Base-by-base conservation (phyloP, 2,329 filamentous ascomycete species). In the Neobulgaria alba region DNA sequence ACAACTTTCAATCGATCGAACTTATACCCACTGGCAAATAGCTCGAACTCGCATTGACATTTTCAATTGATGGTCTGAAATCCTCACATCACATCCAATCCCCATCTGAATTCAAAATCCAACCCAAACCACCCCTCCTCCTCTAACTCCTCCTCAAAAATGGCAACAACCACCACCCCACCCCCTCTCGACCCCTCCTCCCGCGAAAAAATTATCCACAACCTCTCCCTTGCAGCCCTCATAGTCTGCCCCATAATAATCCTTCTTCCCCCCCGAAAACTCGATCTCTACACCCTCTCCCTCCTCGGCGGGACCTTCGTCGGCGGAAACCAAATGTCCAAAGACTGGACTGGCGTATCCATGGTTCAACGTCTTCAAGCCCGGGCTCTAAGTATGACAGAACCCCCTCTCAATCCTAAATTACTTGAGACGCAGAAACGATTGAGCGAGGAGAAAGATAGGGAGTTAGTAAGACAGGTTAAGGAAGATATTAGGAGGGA, bases 281-380 rank as follows among this genome's bases (percentile, higher is more conserved):
- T 81, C 36, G 76, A 80, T 54, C 53, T 73, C 39, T 79, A 76
- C 61, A 79, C 75, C 14, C 64, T 76, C 50, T 64, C 64, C 0
- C 67, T 80, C 5, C 59, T 66, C 31, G 58, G 65, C 19, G 65
- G 66, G 2, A 58, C 52, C 5, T 49, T 52, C 15, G 30, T 54
- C 2, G 52, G 49, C 20, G 52, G 43, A 2, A 60, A 61, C 38
- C 51, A 61, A n/a, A 40, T 60, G 10, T 38, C 49, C 1, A 39
- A 44, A 10, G 51, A 57, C 32, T 58, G 56, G 31, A 58, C 54
- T 2, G 58, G 58, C 5, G 39, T 50, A 4, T 50, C 46, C 10
- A 53, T 59, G 3, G 34, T 53, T 1, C 39, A 50, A 16, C 41
- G 55, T 3, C 43, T 53, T n/a, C 36, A 38, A 5, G 41, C 36